These are phyloP conservation scores for Talaromyces marneffei DNA, from an alignment of 2,329 filamentous ascomycete species.

Conservation along the genomic window DNA sequence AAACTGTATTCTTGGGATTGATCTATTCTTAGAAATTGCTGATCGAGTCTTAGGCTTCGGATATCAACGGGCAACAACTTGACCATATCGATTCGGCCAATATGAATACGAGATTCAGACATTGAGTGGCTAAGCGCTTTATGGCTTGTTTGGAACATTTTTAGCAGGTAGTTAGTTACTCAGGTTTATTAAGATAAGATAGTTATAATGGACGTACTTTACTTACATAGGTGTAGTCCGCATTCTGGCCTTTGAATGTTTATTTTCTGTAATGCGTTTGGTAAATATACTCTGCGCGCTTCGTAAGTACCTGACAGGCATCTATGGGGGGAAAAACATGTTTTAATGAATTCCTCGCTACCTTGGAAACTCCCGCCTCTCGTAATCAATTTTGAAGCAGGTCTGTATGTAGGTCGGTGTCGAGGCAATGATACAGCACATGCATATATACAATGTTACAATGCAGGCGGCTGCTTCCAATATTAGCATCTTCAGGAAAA, in stretches of 20 bases:
- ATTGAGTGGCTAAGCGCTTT: background rate
- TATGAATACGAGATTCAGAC: background rate
- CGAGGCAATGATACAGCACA: background rate
- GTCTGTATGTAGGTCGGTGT: background rate
- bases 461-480: conserved; percentile 8
- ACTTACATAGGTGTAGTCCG: background rate
- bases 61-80: too few species aligned
- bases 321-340: too few species aligned
- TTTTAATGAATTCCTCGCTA: background rate
- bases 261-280: background rate
- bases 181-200: background rate
- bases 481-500: conserved; percentile 15
- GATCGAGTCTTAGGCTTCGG: background rate
- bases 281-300: background rate
- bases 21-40: conserved; percentile 4
- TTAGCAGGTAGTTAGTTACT: background rate
- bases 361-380: background rate
- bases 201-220: background rate
- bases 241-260: background rate
- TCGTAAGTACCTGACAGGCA: background rate
- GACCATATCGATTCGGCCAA: background rate
- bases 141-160: background rate
- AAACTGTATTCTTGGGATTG: background rate
- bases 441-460: background rate
- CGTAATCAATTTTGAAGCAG: background rate